Base-by-base conservation (phyloP, 2,329 filamentous ascomycete genomes). In the Aspergillus ibericus region DNA sequence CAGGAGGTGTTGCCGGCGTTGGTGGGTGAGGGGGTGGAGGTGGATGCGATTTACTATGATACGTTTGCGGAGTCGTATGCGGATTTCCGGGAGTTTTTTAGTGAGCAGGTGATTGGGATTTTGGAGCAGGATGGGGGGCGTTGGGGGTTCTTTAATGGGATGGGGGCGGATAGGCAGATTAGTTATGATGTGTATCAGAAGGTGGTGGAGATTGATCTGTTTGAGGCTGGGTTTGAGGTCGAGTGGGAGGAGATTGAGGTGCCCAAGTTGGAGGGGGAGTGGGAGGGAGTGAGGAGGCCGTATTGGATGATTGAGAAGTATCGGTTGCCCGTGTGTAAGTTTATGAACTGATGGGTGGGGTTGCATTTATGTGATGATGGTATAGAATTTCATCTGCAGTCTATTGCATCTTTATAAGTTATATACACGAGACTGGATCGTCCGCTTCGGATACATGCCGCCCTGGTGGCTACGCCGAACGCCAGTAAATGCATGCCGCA, bases 101-200 rank as follows among this genome's bases (percentile, higher is more conserved):
- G 85, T 2, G 95, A 98, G 73, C 87, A 89, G 66, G 88, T 98
- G 10, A 91, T 95, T 32, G 88, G 86, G 0, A 75, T 98, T 55
- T 79, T 99, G 47, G 77, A 79, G 56, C 72, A 76, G 50, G 77
- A 77, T 42, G 38, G 38, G 16, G 83, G 83, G 0, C 79, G 76
- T 48, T 88, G 86, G 73, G 82, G 85, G 32, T 88, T 87, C 75
- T 88, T 88, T 72, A 86, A 88, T 65, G 85, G 95, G 0, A 86
- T 98, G 58, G 95, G 95, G 0, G 95, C 95, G 2, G 95, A 99
- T 77, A 83, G 95, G 47, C 88, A 88, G 74, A 88, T 98, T 61
- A 96, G 92, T 76, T 98, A 98, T 76, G 95, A 98, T 77, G 93
- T 99, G 22, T 98, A 98, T 77, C 90, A 88, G 54, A 92, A 90